These are phyloP conservation scores for Linderina pennispora DNA, from an alignment of 192 early-diverging fungal genomes.

Conservation along the genomic window DNA sequence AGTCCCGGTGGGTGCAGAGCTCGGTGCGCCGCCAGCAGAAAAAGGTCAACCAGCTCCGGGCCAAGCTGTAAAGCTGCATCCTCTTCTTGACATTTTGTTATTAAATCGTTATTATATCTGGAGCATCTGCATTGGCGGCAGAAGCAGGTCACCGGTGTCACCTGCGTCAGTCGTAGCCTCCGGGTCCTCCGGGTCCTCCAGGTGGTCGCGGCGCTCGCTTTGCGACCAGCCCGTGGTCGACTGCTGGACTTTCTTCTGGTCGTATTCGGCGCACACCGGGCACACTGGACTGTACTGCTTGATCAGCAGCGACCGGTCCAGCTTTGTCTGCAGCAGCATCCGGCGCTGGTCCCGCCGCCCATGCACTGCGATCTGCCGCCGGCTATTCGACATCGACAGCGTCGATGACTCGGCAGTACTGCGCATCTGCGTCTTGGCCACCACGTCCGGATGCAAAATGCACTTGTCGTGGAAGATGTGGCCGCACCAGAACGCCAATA, in stretches of 20 bases:
- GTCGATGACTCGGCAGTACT: not conserved
- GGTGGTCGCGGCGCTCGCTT: conserved; percentile 17
- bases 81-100: not conserved
- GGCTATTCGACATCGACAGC: not conserved
- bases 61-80: not conserved
- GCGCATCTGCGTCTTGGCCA: conserved; percentile 24
- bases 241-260: conserved; percentile 19
- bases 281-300: conserved; percentile 18
- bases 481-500: conserved; percentile 85
- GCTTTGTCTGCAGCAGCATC: conserved; percentile 28
- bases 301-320: conserved; percentile 33
- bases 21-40: not conserved
- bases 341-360: conserved; percentile 17
- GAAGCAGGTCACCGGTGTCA: too few species aligned
- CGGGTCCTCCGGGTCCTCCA: too few species aligned
- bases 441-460: conserved; percentile 55
- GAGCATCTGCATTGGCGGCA: conserved; percentile 33
- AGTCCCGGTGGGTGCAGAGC: conserved; percentile 25
- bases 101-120: too few species aligned
- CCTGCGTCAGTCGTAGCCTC: too few species aligned
- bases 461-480: conserved; percentile 87
- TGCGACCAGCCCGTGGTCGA: conserved; percentile 27
- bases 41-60: not conserved
- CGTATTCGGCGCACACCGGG: conserved; percentile 31
- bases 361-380: conserved; percentile 6